Evolutionary conservation across 495 filamentous ascomycete genomes (phyloP), one percentile per base, ranked within the genome.

Genomic region (Xylaria grammica): DNA sequence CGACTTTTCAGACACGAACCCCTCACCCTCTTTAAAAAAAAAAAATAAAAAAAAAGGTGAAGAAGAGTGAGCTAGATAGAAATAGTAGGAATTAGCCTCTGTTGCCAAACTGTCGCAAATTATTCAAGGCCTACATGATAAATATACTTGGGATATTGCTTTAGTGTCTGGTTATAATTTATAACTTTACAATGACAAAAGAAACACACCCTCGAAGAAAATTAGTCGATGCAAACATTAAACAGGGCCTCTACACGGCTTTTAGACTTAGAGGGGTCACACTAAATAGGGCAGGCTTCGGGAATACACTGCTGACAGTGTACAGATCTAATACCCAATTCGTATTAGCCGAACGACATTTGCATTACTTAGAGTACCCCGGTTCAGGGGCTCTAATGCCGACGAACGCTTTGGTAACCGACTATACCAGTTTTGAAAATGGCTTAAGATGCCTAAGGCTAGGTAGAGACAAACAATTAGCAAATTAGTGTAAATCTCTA

Each of bases 221-320:
- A n/a, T n/a, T n/a, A n/a, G n/a, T n/a, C n/a, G 2, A 40, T 20
- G 26, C 38, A 46, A 13, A n/a, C 17, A 22, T n/a, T 22, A 59
- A 34, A 22, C 54, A 22, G 53, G 20, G 1, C 6, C 34, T n/a
- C n/a, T n/a, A n/a, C n/a, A n/a, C n/a, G n/a, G n/a, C n/a, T n/a
- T n/a, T n/a, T n/a, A n/a, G n/a, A n/a, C 11, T 36, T 42, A 42
- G 40, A 42, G 40, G 40, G 7, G n/a, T 11, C 54, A 54, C 26
- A 45, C 49, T 22, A 15, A 19, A 53, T 27, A 3, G 36, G 48
- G 60, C 22, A 63, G 50, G 50, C 49, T 55, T 63, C 60, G 50
- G 60, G 60, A 55, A 63, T 53, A 48, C 26, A 32, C n/a, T 55
- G 38, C 60, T 62, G 60, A 61, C 48, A 13, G 17, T 30, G 9